Conservation (phyloP, 257 asterid species). For the Parsonsia alboflavescens region DNA sequence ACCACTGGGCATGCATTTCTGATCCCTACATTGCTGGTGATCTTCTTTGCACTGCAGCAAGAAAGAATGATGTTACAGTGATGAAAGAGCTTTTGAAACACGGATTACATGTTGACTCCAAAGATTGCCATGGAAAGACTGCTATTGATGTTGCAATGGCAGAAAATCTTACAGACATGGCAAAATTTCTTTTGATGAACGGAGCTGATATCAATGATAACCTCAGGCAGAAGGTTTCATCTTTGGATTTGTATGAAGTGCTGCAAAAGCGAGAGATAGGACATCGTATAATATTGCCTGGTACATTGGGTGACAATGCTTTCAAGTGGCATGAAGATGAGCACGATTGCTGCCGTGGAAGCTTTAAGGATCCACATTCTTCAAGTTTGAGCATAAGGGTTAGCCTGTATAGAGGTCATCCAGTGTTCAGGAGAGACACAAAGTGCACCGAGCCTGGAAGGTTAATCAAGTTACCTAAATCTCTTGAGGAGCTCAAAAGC, state of each 20-base stretch:
- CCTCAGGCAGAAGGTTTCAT: conserved; percentile 27
- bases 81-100: conserved; percentile 65
- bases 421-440: conserved; percentile 33
- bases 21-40: conserved; percentile 75
- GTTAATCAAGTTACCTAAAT: conserved; percentile 49
- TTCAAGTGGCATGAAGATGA: conserved; percentile 25
- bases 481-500: conserved; percentile 54
- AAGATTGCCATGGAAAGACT: conserved; percentile 59
- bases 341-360: conserved; percentile 8
- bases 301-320: conserved; percentile 16
- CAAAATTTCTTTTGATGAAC: conserved; percentile 57
- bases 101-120: conserved; percentile 67
- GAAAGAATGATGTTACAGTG: conserved; percentile 37
- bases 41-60: conserved; percentile 78
- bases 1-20: conserved; percentile 82
- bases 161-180: conserved; percentile 40
- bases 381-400: conserved; percentile 58
- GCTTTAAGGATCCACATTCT: conserved; percentile 9
- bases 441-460: conserved; percentile 61
- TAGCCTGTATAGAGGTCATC: conserved; percentile 76
- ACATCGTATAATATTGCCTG: conserved; percentile 44
- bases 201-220: conserved; percentile 62
- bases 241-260: conserved; percentile 37
- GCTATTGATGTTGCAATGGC: conserved; percentile 60
- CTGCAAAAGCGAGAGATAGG: conserved; percentile 62